Percentiles rank a stretch among this genome's conserved stretches.
Conservation (phyloP, 495 filamentous ascomycete genomes). For the Penicillium pancosmium region DNA sequence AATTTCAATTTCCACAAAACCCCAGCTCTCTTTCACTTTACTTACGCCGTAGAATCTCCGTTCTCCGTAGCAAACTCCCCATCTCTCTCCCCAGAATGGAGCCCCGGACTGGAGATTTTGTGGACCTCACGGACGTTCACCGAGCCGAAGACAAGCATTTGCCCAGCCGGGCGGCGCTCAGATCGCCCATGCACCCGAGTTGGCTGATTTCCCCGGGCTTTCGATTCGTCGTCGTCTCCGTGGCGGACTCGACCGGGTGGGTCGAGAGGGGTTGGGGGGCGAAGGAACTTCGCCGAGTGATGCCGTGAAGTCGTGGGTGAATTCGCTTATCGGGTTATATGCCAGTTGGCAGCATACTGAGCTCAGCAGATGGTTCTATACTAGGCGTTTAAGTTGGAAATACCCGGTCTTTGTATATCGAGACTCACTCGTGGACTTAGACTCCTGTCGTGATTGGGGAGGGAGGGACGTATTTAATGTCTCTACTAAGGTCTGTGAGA, state of each 20-base stretch:
- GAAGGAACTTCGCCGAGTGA: neutral
- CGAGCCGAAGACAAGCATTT: constrained; percentile 2
- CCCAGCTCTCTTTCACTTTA: neutral
- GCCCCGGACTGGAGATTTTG: neutral
- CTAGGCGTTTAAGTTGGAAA: no score
- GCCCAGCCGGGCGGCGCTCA: constrained; percentile 4
- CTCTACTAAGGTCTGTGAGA: no score
- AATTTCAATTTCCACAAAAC: neutral
- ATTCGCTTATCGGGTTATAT: no score
- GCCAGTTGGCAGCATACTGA: no score
- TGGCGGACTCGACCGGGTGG: neutral
- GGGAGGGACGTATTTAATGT: no score
- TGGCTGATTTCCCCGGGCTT: neutral
- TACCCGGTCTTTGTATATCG: no score
- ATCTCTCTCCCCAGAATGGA: neutral
- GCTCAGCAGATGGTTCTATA: no score
- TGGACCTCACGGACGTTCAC: neutral
- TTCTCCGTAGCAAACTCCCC: neutral
- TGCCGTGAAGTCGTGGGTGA: neutral
- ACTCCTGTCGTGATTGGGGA: no score
- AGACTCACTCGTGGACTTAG: no score
- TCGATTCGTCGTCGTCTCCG: neutral
- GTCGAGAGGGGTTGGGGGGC: neutral
- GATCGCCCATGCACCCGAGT: neutral
- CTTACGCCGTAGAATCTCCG: neutral